phyloP scores from a whole-genome alignment of 176 grass and related monocot genomes.

The Themeda triandra region DNA sequence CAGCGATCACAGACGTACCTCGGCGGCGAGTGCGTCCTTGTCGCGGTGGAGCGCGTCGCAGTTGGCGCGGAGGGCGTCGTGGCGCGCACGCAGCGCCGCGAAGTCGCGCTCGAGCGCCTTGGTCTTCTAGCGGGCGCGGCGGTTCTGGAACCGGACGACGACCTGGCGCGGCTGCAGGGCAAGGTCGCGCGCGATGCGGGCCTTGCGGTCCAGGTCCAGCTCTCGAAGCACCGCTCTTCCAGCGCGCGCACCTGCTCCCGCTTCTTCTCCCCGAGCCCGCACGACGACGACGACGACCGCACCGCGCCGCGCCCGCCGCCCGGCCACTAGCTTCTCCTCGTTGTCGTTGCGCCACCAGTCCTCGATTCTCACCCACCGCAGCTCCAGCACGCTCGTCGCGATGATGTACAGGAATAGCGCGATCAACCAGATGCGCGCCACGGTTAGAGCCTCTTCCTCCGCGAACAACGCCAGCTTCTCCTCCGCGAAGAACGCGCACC shows the following conservation, averaged over 20 bases:
- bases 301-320: neutral
- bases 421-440: too few relatives aligned
- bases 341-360: too few relatives aligned
- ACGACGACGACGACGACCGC: slow-evolving; percentile 24
- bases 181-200: slow-evolving; percentile 49
- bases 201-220: slow-evolving; percentile 66
- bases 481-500: too few relatives aligned
- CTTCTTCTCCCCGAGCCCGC: slow-evolving; percentile 61
- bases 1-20: slow-evolving; percentile 25
- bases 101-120: slow-evolving; percentile 74
- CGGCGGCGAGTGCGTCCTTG: slow-evolving; percentile 49
- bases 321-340: neutral
- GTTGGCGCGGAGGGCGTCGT: slow-evolving; percentile 46
- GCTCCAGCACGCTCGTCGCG: too few relatives aligned
- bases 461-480: slow-evolving; percentile 28
- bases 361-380: too few relatives aligned
- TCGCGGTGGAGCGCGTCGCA: slow-evolving; percentile 61
- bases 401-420: too few relatives aligned
- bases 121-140: slow-evolving; percentile 82
- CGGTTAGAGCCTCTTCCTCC: neutral
- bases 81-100: slow-evolving; percentile 35
- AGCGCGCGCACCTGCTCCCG: slow-evolving; percentile 63
- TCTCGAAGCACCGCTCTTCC: slow-evolving; percentile 62
- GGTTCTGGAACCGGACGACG: slow-evolving; percentile 88
- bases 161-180: slow-evolving; percentile 70